Base-by-base conservation (phyloP, 2,329 filamentous ascomycete genomes). In the Colletotrichum graminicola region DNA sequence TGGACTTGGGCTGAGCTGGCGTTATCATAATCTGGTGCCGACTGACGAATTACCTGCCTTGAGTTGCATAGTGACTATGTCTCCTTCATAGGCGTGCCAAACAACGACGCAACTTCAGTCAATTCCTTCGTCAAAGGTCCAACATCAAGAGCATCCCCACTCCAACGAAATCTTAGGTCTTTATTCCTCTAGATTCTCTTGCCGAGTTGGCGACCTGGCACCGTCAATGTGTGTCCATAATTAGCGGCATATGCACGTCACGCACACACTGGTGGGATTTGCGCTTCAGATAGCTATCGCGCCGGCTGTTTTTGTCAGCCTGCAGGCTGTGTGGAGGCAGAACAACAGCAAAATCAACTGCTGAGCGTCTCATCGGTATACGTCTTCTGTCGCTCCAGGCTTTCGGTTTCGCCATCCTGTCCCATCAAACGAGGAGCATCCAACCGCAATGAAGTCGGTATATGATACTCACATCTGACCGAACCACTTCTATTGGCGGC, bases 181-280 rank as follows among this genome's bases (percentile, higher is more conserved):
- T 49, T 34, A 60, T 68, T 47, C 41, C 67, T 64, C 60, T 55
- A 60, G 23, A 49, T 67, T 62, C 34, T 72, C 66, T 36, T 56
- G 61, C 56, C 56, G 39, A 55, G 65, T 72, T 60, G 60, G 62
- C 67, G 63, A 57, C 59, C 49, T 62, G 60, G 54, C 71, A 62
- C 68, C 49, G 43, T 72, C 63, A 70, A 66, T 67, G 63, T 67
- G 45, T 70, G 52, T 65, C 54, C 45, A 61, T 55, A 36, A 52
- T 72, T 67, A 74, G 73, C 68, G 72, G 68, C 72, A 74, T 73
- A 73, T 73, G 73, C 73, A 74, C 72, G 73, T 72, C 72, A 74
- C 73, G 62, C 62, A 64, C 65, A 63, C 62, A 71, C 66, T 72
- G 67, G 61, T 71, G 55, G 70, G 67, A 66, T 71, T 71, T 60